These are phyloP conservation scores for Coemansia sp. DNA, from an alignment of 192 early-diverging fungal genomes.

Conservation along the genomic window DNA sequence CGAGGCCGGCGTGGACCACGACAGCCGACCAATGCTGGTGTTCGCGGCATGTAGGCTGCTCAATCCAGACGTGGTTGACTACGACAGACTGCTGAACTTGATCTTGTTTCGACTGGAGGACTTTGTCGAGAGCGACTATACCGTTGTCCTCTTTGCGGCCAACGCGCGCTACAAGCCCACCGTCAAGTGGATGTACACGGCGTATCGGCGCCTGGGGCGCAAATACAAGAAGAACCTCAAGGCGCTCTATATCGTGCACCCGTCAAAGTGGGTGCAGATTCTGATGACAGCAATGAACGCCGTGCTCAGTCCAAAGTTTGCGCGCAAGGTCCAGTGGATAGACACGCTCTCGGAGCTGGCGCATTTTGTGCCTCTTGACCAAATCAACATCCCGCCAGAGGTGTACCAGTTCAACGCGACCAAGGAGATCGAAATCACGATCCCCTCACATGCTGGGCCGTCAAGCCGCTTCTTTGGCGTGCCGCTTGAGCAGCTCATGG, in stretches of 20 bases:
- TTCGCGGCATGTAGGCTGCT: constrained; percentile 86
- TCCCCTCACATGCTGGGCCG: constrained; percentile 46
- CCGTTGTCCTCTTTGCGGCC: constrained; percentile 84
- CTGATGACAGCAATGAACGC: constrained; percentile 85
- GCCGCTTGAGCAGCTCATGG: constrained; percentile 75
- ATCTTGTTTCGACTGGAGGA: constrained; percentile 69
- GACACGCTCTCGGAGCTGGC: constrained; percentile 72
- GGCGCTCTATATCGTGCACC: constrained; percentile 89
- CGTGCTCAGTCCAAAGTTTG: constrained; percentile 93
- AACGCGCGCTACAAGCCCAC: constrained; percentile 77
- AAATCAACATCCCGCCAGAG: constrained; percentile 74
- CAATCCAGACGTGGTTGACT: constrained; percentile 80
- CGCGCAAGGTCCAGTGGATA: constrained; percentile 82
- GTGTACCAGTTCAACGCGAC: constrained; percentile 56
- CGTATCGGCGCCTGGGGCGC: constrained; percentile 80
- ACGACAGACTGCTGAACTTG: constrained; percentile 77
- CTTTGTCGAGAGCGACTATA: constrained; percentile 91
- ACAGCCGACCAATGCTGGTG: constrained; percentile 81
- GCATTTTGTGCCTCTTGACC: constrained; percentile 66
- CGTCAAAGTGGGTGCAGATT: constrained; percentile 80
- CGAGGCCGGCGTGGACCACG: constrained; percentile 77
- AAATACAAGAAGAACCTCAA: constrained; percentile 97
- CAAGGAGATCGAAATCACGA: constrained; percentile 37
- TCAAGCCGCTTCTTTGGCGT: constrained; percentile 74
- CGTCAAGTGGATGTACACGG: constrained; percentile 83